Percentiles rank a stretch among this genome's conserved stretches.
These are phyloP conservation scores for Trypanosoma cruzi DNA, from an alignment of 208 protist genomes.

Conservation along the genomic window DNA sequence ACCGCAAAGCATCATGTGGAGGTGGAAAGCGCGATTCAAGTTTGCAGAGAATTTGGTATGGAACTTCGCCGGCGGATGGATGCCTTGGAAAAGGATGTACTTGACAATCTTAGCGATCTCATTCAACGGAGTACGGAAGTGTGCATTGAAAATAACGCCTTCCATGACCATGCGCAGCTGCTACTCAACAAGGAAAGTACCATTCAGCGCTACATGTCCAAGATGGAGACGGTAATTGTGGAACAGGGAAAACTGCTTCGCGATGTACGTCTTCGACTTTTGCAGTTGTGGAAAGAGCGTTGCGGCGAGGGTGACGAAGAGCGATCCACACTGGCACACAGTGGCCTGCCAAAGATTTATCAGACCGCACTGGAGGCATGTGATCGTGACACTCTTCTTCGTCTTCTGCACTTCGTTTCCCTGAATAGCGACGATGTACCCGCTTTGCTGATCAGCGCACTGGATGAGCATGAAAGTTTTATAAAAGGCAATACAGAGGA, in stretches of 20 bases:
- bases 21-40: slow-evolving; percentile 39
- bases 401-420: slow-evolving; percentile 52
- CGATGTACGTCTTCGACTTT: slow-evolving; percentile 48
- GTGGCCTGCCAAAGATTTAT: slow-evolving; percentile 47
- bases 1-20: slow-evolving; percentile 34
- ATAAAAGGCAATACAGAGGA: slow-evolving; percentile 42
- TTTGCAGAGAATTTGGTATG: slow-evolving; percentile 44
- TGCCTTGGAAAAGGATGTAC: slow-evolving; percentile 46
- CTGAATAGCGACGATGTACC: slow-evolving; percentile 42
- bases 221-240: slow-evolving; percentile 46
- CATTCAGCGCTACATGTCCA: slow-evolving; percentile 41
- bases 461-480: slow-evolving; percentile 63
- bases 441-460: slow-evolving; percentile 36
- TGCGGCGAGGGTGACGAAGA: slow-evolving; percentile 35
- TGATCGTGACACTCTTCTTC: slow-evolving; percentile 59
- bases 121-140: slow-evolving; percentile 55
- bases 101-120: slow-evolving; percentile 37
- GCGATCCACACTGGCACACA: slow-evolving; percentile 30
- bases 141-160: slow-evolving; percentile 49
- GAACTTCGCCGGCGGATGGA: slow-evolving; percentile 65
- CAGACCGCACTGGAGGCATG: slow-evolving; percentile 37
- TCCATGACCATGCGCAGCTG: slow-evolving; percentile 42
- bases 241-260: slow-evolving; percentile 72
- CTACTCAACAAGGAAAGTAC: slow-evolving; percentile 44
- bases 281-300: slow-evolving; percentile 37